Evolutionary conservation across 2,329 filamentous ascomycete species (phyloP).

Genomic region (Colletotrichum karsti): DNA sequence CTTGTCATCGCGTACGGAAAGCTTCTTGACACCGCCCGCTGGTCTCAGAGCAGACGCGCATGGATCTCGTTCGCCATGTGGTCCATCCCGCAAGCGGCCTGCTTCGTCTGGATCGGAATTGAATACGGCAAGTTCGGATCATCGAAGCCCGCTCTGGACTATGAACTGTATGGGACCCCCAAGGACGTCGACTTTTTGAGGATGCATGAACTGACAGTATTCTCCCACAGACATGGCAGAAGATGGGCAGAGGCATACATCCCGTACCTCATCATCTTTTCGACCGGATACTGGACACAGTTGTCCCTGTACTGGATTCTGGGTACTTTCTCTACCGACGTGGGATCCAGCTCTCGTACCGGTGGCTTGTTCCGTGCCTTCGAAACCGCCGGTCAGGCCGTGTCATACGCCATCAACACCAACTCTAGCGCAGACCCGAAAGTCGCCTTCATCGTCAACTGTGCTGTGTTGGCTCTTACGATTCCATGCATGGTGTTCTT

Average conservation of each 20-base stretch:
- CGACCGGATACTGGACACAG: conserved; percentile 15
- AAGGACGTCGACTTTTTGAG: rapidly evolving
- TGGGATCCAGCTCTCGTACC: conserved; percentile 38
- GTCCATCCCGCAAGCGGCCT: conserved; percentile 2
- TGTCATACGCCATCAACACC: conserved; percentile 40
- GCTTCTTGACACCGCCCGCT: conserved; percentile 5
- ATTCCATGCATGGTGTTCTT: conserved; percentile 19
- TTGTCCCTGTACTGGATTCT: conserved; percentile 45
- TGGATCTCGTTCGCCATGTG: conserved; percentile 14
- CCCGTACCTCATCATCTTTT: conserved; percentile 13
- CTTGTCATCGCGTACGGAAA: conserved; percentile 6
- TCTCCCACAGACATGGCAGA: not conserved
- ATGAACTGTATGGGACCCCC: not conserved
- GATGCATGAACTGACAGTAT: not conserved
- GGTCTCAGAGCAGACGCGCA: conserved; percentile 1
- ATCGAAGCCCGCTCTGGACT: not conserved
- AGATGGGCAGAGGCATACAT: conserved; percentile 21
- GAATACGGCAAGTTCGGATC: conserved; percentile 16
- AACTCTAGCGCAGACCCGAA: conserved; percentile 14
- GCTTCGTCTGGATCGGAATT: conserved; percentile 22
- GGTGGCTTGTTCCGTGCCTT: conserved; percentile 39
- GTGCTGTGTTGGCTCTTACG: not conserved
- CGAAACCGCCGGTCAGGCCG: conserved; percentile 39
- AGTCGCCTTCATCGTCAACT: not conserved
- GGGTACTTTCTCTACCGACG: conserved; percentile 43